Evolutionary conservation across 495 filamentous ascomycete species (phyloP).

Genomic region (Amorphotheca resinae): DNA sequence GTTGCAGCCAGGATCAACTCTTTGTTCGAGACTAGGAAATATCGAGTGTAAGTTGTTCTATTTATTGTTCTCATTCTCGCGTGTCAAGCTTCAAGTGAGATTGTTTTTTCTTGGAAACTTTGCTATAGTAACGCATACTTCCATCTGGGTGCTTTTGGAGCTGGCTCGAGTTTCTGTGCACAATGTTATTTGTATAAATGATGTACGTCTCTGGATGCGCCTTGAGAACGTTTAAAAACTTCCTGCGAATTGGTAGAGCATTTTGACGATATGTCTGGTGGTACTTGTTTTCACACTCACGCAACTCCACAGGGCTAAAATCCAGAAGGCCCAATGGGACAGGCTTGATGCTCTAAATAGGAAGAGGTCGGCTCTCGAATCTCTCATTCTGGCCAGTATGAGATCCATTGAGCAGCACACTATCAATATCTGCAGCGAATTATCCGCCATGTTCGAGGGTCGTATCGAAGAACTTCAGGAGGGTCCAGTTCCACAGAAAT

Average conservation of each 20-base stretch:
- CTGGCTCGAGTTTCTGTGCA: too few species aligned
- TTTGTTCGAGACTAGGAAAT: conserved; percentile 8
- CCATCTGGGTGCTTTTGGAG: too few species aligned
- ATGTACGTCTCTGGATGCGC: too few species aligned
- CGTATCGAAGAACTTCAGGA: conserved; percentile 15
- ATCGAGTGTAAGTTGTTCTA: conserved; percentile 17
- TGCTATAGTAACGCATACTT: too few species aligned
- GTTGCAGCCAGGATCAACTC: conserved; percentile 13
- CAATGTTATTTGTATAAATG: too few species aligned
- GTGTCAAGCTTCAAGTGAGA: background rate
- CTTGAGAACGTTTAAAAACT: too few species aligned
- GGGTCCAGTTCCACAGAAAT: background rate
- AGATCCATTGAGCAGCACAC: conserved; percentile 13
- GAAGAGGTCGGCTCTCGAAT: conserved; percentile 15
- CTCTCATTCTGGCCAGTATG: conserved; percentile 13
- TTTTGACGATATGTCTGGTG: too few species aligned
- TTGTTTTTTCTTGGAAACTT: too few species aligned
- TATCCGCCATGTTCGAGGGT: conserved; percentile 14
- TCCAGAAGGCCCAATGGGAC: conserved; percentile 6
- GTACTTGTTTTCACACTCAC: background rate
- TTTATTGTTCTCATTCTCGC: background rate
- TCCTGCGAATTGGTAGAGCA: too few species aligned
- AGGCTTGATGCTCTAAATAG: conserved; percentile 15
- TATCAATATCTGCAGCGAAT: conserved; percentile 12
- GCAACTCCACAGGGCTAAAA: conserved; percentile 9